A percentile compares a stretch with the other conserved stretches of the same genome.
These are phyloP conservation scores for Anthostomella pinea DNA, from an alignment of 2,329 filamentous ascomycete genomes.

Conservation along the genomic window DNA sequence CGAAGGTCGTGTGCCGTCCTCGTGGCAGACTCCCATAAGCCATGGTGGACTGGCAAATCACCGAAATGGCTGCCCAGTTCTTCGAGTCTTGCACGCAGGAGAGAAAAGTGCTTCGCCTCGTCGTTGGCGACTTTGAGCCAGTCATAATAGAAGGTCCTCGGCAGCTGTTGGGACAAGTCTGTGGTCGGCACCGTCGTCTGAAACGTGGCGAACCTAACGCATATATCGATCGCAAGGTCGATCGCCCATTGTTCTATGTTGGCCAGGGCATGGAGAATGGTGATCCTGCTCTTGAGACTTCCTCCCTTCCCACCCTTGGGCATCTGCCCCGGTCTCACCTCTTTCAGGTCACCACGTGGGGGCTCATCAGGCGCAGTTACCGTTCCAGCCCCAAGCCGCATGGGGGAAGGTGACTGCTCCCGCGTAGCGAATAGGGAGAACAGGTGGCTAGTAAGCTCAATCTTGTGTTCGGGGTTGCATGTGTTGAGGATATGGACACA, in stretches of 20 bases:
- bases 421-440: slow-evolving; percentile 39
- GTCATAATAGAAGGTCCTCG: slow-evolving; percentile 45
- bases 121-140: slow-evolving; percentile 47
- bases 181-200: slow-evolving; percentile 29
- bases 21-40: slow-evolving; percentile 42
- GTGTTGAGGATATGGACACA: slow-evolving; percentile 44
- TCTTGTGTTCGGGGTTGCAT: slow-evolving; percentile 44
- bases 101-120: slow-evolving; percentile 46
- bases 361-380: slow-evolving; percentile 38
- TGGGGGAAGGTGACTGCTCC: slow-evolving; percentile 37
- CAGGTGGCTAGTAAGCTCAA: slow-evolving; percentile 42
- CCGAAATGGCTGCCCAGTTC: slow-evolving; percentile 44
- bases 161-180: slow-evolving; percentile 29
- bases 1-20: slow-evolving; percentile 42
- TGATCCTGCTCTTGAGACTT: slow-evolving; percentile 41
- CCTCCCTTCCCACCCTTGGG: slow-evolving; percentile 41
- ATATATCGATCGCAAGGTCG: slow-evolving; percentile 46
- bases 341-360: slow-evolving; percentile 37
- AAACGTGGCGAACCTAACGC: slow-evolving; percentile 43
- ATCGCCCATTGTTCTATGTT: slow-evolving; percentile 49
- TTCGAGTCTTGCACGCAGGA: slow-evolving; percentile 42
- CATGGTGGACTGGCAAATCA: slow-evolving; percentile 43
- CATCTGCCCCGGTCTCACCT: slow-evolving; percentile 39
- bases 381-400: slow-evolving; percentile 39
- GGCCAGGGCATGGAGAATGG: slow-evolving; percentile 45